These are phyloP conservation scores for Apiotrichum mycotoxinovorans DNA, from an alignment of 1,284 basidiomycete genomes.

Conservation along the genomic window DNA sequence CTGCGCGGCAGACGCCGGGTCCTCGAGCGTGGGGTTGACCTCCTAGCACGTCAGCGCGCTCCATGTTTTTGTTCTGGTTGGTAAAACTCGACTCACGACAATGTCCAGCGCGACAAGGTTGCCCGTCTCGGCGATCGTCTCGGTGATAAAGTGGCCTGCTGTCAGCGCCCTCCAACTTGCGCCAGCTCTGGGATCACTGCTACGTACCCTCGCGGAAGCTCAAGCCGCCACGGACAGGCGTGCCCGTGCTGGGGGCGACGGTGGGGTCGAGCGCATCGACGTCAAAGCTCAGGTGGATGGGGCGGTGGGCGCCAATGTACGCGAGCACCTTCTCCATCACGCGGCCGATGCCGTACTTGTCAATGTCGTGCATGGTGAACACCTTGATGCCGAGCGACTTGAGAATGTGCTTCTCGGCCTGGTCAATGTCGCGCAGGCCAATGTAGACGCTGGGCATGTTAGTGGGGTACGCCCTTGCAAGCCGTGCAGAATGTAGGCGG, in stretches of 20 bases:
- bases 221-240: slow-evolving; percentile 82
- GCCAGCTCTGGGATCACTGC: not conserved
- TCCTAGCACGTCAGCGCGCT: slow-evolving; percentile 59
- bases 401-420: slow-evolving; percentile 83
- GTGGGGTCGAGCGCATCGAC: slow-evolving; percentile 91
- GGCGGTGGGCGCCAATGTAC: slow-evolving; percentile 81
- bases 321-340: slow-evolving; percentile 95
- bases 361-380: slow-evolving; percentile 98
- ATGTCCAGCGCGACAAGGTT: slow-evolving; percentile 85
- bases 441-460: slow-evolving; percentile 61
- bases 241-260: slow-evolving; percentile 74
- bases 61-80: not conserved
- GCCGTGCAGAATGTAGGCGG: not conserved
- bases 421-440: slow-evolving; percentile 89
- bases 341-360: slow-evolving; percentile 91
- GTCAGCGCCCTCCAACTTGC: slow-evolving; percentile 16
- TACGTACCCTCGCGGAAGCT: slow-evolving; percentile 95
- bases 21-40: slow-evolving; percentile 82
- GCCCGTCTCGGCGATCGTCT: slow-evolving; percentile 90
- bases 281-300: slow-evolving; percentile 95
- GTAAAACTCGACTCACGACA: slow-evolving; percentile 60
- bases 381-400: slow-evolving; percentile 84
- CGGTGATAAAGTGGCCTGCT: slow-evolving; percentile 69
- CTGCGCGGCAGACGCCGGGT: slow-evolving; percentile 70
- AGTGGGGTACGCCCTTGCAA: not conserved